Conservation (phyloP, 2,329 filamentous ascomycete genomes). For the Malbranchea cinnamomea region DNA sequence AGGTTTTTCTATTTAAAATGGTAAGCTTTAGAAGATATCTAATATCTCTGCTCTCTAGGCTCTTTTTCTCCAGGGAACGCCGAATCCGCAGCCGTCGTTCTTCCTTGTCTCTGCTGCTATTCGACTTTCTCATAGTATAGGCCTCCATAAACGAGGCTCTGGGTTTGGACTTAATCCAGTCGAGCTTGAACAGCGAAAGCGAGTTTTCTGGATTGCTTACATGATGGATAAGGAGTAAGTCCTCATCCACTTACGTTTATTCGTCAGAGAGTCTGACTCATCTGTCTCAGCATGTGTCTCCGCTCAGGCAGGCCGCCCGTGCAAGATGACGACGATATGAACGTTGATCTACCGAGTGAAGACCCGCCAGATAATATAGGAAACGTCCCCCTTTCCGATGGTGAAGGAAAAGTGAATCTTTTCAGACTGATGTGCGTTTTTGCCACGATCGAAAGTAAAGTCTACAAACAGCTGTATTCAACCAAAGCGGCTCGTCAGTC, state of each 20-base stretch:
- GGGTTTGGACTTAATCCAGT: slow-evolving; percentile 87
- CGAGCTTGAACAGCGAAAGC: slow-evolving; percentile 79
- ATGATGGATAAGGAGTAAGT: slow-evolving; percentile 54
- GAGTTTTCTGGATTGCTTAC: slow-evolving; percentile 66
- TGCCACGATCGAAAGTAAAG: slow-evolving; percentile 77
- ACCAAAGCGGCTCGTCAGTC: slow-evolving; percentile 84
- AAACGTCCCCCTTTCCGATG: slow-evolving; percentile 78
- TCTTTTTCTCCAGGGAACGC: slow-evolving; percentile 87
- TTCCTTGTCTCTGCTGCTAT: slow-evolving; percentile 84
- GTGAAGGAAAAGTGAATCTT: slow-evolving; percentile 84
- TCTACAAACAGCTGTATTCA: slow-evolving; percentile 86
- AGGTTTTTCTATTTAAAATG: slow-evolving; percentile 8
- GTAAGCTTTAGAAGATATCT: background rate
- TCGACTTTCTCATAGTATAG: slow-evolving; percentile 80
- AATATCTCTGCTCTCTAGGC: slow-evolving; percentile 31
- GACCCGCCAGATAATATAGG: slow-evolving; percentile 86
- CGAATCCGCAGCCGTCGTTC: slow-evolving; percentile 89
- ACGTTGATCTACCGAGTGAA: slow-evolving; percentile 84
- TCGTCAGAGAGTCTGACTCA: slow-evolving; percentile 14
- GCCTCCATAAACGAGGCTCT: slow-evolving; percentile 81
- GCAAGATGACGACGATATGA: slow-evolving; percentile 75
- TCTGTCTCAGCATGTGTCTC: slow-evolving; percentile 41
- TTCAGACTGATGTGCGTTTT: slow-evolving; percentile 90
- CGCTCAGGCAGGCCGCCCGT: slow-evolving; percentile 57
- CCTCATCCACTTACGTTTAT: slow-evolving; percentile 1